These are phyloP conservation scores for Jatropha multifida DNA, from an alignment of 441 rosid genomes.

Conservation along the genomic window DNA sequence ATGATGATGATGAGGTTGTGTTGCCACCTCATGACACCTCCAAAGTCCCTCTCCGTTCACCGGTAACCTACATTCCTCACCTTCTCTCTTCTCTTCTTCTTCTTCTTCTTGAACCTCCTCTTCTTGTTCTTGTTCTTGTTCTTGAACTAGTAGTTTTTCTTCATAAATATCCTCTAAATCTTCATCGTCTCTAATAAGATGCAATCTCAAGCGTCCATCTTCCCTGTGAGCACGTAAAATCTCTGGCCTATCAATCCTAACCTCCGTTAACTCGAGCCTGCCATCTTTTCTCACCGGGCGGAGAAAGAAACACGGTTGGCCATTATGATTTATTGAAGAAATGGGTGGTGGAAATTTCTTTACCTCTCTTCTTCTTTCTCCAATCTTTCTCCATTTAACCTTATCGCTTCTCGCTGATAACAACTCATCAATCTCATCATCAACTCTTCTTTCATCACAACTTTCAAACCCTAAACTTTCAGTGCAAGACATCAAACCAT, in stretches of 20 bases:
- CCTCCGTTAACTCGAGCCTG: constrained; percentile 60
- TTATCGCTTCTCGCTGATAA: background rate
- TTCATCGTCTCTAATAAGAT: constrained; percentile 36
- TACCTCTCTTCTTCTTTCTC: constrained; percentile 26
- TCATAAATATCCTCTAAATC: constrained; percentile 13
- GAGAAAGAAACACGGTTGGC: constrained; percentile 60
- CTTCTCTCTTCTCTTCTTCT: constrained; percentile 5
- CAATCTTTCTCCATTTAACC: constrained; percentile 23
- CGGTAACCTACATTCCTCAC: constrained; percentile 29
- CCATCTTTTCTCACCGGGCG: constrained; percentile 66
- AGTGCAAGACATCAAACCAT: constrained; percentile 71
- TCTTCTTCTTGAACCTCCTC: constrained; percentile 13
- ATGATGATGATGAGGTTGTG: constrained; percentile 26
- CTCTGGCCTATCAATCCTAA: constrained; percentile 58
- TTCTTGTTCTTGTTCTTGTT: constrained; percentile 16
- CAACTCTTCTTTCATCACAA: constrained; percentile 50
- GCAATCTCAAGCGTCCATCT: constrained; percentile 68
- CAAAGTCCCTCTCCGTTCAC: constrained; percentile 42
- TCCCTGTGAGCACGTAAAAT: constrained; percentile 50
- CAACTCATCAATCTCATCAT: constrained; percentile 28
- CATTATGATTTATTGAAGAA: constrained; percentile 57
- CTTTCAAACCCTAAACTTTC: constrained; percentile 92
- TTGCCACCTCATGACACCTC: constrained; percentile 43
- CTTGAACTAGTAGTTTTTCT: constrained; percentile 4
- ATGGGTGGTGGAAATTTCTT: constrained; percentile 62